A percentile compares a stretch with the other conserved stretches of the same genome.
phyloP scores from a whole-genome alignment of 2,329 filamentous ascomycete genomes.

The Xylariaceae sp. region DNA sequence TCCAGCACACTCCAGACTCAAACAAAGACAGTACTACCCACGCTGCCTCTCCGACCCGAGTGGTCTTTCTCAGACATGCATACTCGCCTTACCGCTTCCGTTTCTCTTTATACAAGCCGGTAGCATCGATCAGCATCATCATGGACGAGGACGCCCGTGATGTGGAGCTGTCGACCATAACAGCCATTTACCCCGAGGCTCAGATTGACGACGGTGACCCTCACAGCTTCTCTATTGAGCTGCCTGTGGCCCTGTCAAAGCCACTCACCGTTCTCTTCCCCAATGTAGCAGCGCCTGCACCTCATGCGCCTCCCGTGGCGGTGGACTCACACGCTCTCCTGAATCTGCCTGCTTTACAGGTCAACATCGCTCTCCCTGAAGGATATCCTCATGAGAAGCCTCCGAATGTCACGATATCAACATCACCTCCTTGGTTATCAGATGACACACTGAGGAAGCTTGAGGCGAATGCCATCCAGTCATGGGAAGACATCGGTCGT shows the following conservation, averaged over 20 bases:
- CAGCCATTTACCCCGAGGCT: conserved; percentile 64
- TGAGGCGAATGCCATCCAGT: conserved; percentile 43
- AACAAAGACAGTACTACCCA: conserved; percentile 3
- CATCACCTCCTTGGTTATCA: conserved; percentile 54
- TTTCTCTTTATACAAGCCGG: conserved; percentile 18
- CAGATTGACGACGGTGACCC: conserved; percentile 38
- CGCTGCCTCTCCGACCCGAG: not conserved
- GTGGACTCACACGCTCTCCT: conserved; percentile 45
- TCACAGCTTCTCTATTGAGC: conserved; percentile 51
- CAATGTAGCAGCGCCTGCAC: conserved; percentile 37
- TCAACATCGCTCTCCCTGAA: conserved; percentile 50
- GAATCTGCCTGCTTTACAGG: conserved; percentile 53
- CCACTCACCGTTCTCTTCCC: conserved; percentile 56
- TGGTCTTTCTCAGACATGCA: conserved; percentile 18
- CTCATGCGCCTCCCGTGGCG: conserved; percentile 17
- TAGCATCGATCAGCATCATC: conserved; percentile 25
- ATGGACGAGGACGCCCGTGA: conserved; percentile 45
- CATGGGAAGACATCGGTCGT: conserved; percentile 60
- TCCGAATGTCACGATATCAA: conserved; percentile 47
- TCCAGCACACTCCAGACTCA: not conserved
- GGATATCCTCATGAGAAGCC: conserved; percentile 53
- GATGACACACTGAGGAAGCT: conserved; percentile 43
- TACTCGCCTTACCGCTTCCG: conserved; percentile 12
- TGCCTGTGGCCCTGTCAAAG: conserved; percentile 51
- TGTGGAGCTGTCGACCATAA: conserved; percentile 55